Base-by-base conservation (phyloP, 148 eudicot genomes). In the Camellia lanceoleosa region DNA sequence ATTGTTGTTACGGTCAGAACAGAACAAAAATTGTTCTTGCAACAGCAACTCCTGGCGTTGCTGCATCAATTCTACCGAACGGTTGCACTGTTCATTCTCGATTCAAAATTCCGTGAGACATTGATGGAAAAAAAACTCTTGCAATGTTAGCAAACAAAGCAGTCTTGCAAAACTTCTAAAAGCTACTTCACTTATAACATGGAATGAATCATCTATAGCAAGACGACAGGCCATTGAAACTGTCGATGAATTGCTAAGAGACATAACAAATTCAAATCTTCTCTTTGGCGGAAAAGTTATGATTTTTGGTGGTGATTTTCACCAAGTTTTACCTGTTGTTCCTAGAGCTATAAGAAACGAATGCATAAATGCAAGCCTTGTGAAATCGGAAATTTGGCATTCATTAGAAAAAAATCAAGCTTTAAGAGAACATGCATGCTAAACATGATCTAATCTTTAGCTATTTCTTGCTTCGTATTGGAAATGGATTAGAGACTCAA, bases 131-230 rank as follows among this genome's bases (percentile, higher is more conserved):
- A 30, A 2, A 16, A 3, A 4, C 38, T 5, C 7, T 3, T 71
- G 54, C 11, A 71, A 47, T 4, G 13, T 71, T 7, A 12, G 49
- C 20, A 71, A 71, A 44, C 74, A 71, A 18, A 71, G 46, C 8
- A 56, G 74, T 4, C 7, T 10, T 44, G 51, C 56, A 2, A 44
- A 14, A 1, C 30, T 71, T 11, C 14, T 71, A 5, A 44, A 11
- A 49, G 2, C 1, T 2, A n/a, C 20, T 14, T 6, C 11, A 16
- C 4, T 47, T 5, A 2, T 71, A 3, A 71, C 49, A 14, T 71
- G 74, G 74, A 30, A 71, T 14, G 56, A 47, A n/a, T 56, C 74
- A 14, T 44, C 74, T 12, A 71, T 71, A 55, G 20, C 56, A 15
- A 71, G 16, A 49, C 0, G 58, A 20, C 44, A 43, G 49, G 49